A percentile compares a stretch with the other conserved stretches of the same genome.
phyloP scores from a whole-genome alignment of 1,284 basidiomycete species.

The Apiotrichum akiyoshidainum region DNA sequence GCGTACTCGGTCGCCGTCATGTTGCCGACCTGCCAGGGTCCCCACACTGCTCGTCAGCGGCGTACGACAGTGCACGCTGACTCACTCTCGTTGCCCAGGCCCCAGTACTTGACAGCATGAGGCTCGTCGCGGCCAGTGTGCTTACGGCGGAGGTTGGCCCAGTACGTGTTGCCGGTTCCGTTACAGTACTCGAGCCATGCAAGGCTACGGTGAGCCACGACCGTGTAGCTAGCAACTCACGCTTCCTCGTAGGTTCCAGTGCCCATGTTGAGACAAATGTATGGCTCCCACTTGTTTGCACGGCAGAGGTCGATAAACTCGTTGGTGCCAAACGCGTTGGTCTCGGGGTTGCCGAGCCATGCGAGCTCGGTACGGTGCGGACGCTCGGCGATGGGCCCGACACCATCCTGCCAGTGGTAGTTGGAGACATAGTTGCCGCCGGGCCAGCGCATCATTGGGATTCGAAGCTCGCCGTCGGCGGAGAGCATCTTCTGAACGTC shows the following conservation, averaged over 20 bases:
- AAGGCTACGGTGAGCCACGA: conserved; percentile 35
- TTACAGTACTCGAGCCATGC: conserved; percentile 68
- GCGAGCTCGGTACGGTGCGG: conserved; percentile 62
- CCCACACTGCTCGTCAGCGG: conserved; percentile 53
- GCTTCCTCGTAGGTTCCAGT: background rate
- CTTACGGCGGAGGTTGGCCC: conserved; percentile 60
- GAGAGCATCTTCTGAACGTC: conserved; percentile 59
- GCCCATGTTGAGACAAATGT: conserved; percentile 58
- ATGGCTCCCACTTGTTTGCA: conserved; percentile 55
- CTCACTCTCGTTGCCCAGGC: conserved; percentile 52
- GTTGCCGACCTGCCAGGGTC: conserved; percentile 66
- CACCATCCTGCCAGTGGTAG: conserved; percentile 66
- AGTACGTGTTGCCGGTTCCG: conserved; percentile 55
- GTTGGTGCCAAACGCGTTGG: conserved; percentile 64
- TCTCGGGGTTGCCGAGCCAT: conserved; percentile 60
- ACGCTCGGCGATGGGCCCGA: conserved; percentile 58
- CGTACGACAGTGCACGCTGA: background rate
- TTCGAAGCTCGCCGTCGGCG: conserved; percentile 55
- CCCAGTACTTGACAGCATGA: conserved; percentile 56
- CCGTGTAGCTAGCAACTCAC: background rate
- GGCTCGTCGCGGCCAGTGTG: conserved; percentile 62
- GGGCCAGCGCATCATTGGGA: conserved; percentile 63
- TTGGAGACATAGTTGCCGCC: conserved; percentile 59
- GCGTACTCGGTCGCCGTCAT: conserved; percentile 61
- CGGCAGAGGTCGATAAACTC: conserved; percentile 52